Percentiles rank a stretch among this genome's conserved stretches.
These are phyloP conservation scores for Trametes sp. DNA, from an alignment of 1,284 basidiomycete species.

Conservation along the genomic window DNA sequence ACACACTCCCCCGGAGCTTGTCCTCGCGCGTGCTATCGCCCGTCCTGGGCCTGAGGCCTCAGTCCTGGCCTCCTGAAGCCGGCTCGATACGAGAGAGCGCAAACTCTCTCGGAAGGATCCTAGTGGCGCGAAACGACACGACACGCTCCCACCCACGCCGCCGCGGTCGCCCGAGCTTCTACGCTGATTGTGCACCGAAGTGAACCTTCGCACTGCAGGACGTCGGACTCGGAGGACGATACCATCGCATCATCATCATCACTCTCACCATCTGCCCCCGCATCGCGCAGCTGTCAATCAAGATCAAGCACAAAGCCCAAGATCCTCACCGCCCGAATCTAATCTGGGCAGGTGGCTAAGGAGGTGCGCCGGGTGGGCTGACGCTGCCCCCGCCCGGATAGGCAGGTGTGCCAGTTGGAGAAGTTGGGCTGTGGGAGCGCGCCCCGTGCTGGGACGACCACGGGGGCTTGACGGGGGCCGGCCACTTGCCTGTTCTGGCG, in stretches of 20 bases:
- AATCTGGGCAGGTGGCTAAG: conserved; percentile 2
- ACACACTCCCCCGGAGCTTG: background rate
- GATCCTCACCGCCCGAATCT: conserved; percentile 2
- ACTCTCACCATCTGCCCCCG: background rate
- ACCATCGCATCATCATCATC: background rate
- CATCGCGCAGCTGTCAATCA: conserved; percentile 10
- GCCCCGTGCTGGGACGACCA: background rate
- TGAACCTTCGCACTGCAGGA: too few species aligned
- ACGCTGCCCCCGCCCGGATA: conserved; percentile 2
- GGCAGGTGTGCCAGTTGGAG: background rate
- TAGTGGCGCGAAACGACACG: background rate
- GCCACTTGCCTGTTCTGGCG: background rate
- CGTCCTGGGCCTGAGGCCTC: background rate
- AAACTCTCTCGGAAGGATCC: conserved; percentile 16
- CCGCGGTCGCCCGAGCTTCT: background rate
- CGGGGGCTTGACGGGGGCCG: background rate
- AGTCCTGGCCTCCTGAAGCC: background rate
- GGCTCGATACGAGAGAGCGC: background rate
- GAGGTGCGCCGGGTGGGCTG: background rate
- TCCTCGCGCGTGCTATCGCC: too few species aligned
- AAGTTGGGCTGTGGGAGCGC: background rate
- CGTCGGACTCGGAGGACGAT: background rate
- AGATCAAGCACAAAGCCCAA: conserved; percentile 17
- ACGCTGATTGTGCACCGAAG: background rate
- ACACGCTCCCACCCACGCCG: background rate